These are phyloP conservation scores for Monosporascus sp. DNA, from an alignment of 2,329 filamentous ascomycete genomes.

Conservation along the genomic window DNA sequence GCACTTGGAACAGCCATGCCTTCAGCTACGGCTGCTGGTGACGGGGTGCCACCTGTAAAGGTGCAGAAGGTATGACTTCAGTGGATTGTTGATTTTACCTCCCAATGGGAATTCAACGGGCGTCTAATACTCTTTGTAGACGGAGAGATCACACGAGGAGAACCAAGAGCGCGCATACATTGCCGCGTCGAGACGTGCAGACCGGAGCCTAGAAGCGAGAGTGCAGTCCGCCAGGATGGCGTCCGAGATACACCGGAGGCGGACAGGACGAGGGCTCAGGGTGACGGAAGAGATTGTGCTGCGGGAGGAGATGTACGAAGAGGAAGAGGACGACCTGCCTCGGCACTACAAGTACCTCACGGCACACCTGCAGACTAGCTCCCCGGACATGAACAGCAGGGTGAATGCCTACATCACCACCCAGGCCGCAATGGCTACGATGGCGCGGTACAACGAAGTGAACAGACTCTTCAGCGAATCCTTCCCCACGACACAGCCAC, in stretches of 20 bases:
- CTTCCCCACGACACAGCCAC: slow-evolving; percentile 35
- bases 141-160: slow-evolving; percentile 71
- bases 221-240: slow-evolving; percentile 82
- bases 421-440: slow-evolving; percentile 37
- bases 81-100: too few relatives aligned
- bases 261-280: slow-evolving; percentile 75
- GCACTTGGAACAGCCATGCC: slow-evolving; percentile 25
- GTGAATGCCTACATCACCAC: slow-evolving; percentile 45
- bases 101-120: neutral
- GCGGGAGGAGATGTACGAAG: slow-evolving; percentile 94
- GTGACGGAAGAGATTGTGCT: slow-evolving; percentile 83
- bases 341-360: slow-evolving; percentile 60
- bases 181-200: slow-evolving; percentile 79
- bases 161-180: slow-evolving; percentile 89
- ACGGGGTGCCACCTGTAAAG: slow-evolving; percentile 28
- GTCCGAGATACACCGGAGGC: slow-evolving; percentile 84
- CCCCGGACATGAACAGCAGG: slow-evolving; percentile 55
- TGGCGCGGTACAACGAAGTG: slow-evolving; percentile 40
- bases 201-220: slow-evolving; percentile 80
- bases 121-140: slow-evolving; percentile 39
- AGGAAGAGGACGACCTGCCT: slow-evolving; percentile 78
- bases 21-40: slow-evolving; percentile 24
- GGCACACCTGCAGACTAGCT: slow-evolving; percentile 55
- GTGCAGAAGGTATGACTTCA: slow-evolving; percentile 26
- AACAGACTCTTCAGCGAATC: slow-evolving; percentile 41